Evolutionary conservation across 2,329 filamentous ascomycete species (phyloP).

Genomic region (Alternaria solani): DNA sequence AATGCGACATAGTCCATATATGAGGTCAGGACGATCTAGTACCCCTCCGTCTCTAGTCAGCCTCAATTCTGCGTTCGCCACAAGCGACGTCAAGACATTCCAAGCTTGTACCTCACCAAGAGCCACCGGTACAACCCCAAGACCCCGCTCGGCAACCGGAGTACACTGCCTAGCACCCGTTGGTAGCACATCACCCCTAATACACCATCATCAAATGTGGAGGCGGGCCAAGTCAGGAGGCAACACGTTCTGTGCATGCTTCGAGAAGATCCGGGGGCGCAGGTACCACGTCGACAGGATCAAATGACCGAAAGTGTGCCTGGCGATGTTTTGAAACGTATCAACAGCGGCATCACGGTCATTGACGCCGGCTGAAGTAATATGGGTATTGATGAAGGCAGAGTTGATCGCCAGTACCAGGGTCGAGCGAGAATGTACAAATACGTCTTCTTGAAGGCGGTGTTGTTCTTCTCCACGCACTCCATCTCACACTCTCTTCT

Average conservation of each 20-base stretch:
- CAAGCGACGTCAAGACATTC: slow-evolving; percentile 16
- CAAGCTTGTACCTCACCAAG: slow-evolving; percentile 17
- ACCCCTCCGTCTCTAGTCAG: slow-evolving; percentile 10
- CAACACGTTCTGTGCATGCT: slow-evolving; percentile 16
- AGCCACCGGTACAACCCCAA: slow-evolving; percentile 13
- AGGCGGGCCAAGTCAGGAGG: slow-evolving; percentile 12
- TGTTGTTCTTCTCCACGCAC: slow-evolving; percentile 9
- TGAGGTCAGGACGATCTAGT: slow-evolving; percentile 16
- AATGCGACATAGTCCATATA: slow-evolving; percentile 10
- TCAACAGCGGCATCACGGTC: slow-evolving; percentile 24
- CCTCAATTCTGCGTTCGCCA: slow-evolving; percentile 11
- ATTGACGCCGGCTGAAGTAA: slow-evolving; percentile 25
- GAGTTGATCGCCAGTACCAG: slow-evolving; percentile 10
- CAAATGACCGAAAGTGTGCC: slow-evolving; percentile 17
- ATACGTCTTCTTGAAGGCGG: slow-evolving; percentile 15
- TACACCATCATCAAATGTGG: slow-evolving; percentile 27
- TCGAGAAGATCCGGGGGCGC: slow-evolving; percentile 23
- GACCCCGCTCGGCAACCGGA: slow-evolving; percentile 20
- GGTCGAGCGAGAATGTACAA: slow-evolving; percentile 21
- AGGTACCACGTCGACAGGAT: slow-evolving; percentile 23
- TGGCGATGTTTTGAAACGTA: slow-evolving; percentile 4
- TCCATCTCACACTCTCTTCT: slow-evolving; percentile 5
- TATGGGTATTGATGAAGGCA: slow-evolving; percentile 28
- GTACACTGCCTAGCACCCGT: slow-evolving; percentile 22
- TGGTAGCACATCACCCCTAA: slow-evolving; percentile 4